Percentiles rank a stretch among this genome's conserved stretches.
phyloP scores from a whole-genome alignment of 176 grass and related monocot species.

The Coix lacrymajobi region DNA sequence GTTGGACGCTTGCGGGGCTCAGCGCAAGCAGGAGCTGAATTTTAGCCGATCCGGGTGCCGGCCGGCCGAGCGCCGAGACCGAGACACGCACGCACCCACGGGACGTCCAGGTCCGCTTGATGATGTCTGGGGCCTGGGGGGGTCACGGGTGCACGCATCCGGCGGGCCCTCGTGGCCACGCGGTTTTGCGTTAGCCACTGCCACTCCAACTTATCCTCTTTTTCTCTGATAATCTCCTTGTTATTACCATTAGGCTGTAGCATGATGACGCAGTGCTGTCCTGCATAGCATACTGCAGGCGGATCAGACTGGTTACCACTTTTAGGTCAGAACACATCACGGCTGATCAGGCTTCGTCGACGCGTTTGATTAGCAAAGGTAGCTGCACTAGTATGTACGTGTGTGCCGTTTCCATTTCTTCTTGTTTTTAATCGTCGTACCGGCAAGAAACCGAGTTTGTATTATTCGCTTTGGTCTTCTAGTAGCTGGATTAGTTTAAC shows the following conservation, averaged over 20 bases:
- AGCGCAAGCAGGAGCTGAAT: not conserved
- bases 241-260: not conserved
- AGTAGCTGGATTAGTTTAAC: slow-evolving; percentile 16
- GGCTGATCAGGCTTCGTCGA: not conserved
- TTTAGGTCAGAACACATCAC: not conserved
- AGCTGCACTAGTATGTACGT: not conserved
- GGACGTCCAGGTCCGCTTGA: slow-evolving; percentile 10
- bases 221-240: no score
- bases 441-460: not conserved
- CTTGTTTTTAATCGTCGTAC: not conserved
- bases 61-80: slow-evolving; percentile 19
- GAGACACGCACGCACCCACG: not conserved
- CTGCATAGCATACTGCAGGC: not conserved
- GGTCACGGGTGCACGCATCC: not conserved
- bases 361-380: not conserved
- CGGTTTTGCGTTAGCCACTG: not conserved
- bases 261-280: not conserved
- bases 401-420: not conserved
- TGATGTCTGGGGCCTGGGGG: not conserved
- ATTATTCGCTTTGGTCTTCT: not conserved
- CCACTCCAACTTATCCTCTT: not conserved
- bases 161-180: not conserved
- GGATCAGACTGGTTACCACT: not conserved
- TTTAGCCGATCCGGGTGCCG: not conserved
- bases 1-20: not conserved